Conservation (phyloP, 1,284 basidiomycete species). For the Hypsizygus ulmarius region DNA sequence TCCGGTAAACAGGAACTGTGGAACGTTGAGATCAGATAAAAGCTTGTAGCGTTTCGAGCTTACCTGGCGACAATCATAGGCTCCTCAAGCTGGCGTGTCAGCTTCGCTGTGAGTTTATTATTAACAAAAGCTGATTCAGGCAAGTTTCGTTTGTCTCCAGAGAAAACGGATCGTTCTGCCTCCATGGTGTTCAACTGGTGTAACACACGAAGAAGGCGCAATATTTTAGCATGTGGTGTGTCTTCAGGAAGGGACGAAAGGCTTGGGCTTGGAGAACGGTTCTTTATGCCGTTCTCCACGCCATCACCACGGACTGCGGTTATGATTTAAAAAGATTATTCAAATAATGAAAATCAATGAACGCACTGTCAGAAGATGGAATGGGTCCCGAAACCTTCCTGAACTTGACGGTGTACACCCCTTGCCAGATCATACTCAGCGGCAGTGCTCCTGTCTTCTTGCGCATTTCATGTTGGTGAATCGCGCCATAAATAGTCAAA, state of each 20-base stretch:
- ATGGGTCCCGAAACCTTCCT: constrained; percentile 88
- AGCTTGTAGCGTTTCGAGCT: constrained; percentile 16
- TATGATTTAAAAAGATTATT: constrained; percentile 1
- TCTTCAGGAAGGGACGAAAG: constrained; percentile 81
- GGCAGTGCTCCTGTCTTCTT: constrained; percentile 62
- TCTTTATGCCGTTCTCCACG: constrained; percentile 42
- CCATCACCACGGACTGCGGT: constrained; percentile 38
- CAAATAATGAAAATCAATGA: not conserved
- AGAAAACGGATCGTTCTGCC: constrained; percentile 50
- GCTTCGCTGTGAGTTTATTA: constrained; percentile 96
- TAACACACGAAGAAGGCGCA: constrained; percentile 86
- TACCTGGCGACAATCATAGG: constrained; percentile 98
- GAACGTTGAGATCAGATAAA: constrained; percentile 1
- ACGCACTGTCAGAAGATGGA: constrained; percentile 58
- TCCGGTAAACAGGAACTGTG: constrained; percentile 89
- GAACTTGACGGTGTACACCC: constrained; percentile 89
- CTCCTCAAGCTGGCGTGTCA: constrained; percentile 97
- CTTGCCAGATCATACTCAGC: constrained; percentile 82
- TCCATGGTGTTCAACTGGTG: constrained; percentile 75
- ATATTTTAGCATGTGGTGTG: constrained; percentile 85
- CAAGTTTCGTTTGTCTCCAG: constrained; percentile 53
- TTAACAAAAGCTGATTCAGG: constrained; percentile 90
- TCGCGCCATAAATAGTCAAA: constrained; percentile 93
- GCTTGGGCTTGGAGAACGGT: constrained; percentile 59
- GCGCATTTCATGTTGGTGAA: constrained; percentile 84